A percentile compares a stretch with the other conserved stretches of the same genome.
These are phyloP conservation scores for Fusarium pseudonygamai DNA, from an alignment of 2,329 filamentous ascomycete genomes.

Conservation along the genomic window DNA sequence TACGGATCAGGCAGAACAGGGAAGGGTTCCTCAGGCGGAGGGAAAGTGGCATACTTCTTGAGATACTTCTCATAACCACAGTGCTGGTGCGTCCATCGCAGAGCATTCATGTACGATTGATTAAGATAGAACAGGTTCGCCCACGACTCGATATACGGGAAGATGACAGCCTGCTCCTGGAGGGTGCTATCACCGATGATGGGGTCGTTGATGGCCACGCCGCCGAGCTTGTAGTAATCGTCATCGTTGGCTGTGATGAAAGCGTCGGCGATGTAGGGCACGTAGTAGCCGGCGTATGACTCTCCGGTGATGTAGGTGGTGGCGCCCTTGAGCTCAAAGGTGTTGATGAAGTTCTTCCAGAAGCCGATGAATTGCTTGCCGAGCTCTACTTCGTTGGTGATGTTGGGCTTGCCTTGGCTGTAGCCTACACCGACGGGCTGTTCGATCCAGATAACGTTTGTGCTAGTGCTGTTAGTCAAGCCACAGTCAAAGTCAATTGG, in stretches of 20 bases:
- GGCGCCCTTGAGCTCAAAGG: slow-evolving; percentile 72
- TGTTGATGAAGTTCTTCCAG: slow-evolving; percentile 80
- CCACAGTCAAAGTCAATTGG: fast-evolving
- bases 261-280: slow-evolving; percentile 76
- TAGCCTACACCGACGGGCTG: slow-evolving; percentile 76
- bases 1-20: slow-evolving; percentile 52
- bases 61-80: slow-evolving; percentile 73
- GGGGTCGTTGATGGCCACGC: slow-evolving; percentile 79
- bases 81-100: slow-evolving; percentile 61
- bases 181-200: slow-evolving; percentile 63
- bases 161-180: slow-evolving; percentile 58
- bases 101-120: slow-evolving; percentile 61
- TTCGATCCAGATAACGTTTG: slow-evolving; percentile 81
- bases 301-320: slow-evolving; percentile 79
- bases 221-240: slow-evolving; percentile 73
- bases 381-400: slow-evolving; percentile 72
- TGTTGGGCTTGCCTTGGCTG: slow-evolving; percentile 70
- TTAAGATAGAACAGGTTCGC: slow-evolving; percentile 70
- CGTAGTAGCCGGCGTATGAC: slow-evolving; percentile 73
- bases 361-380: slow-evolving; percentile 80
- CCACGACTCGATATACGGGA: slow-evolving; percentile 70
- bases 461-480: slow-evolving; percentile 44
- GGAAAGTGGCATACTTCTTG: slow-evolving; percentile 72
- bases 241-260: slow-evolving; percentile 75
- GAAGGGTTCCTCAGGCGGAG: slow-evolving; percentile 67